A percentile compares a stretch with the other conserved stretches of the same genome.
These are phyloP conservation scores for Rutstroemia sp. DNA, from an alignment of 2,329 filamentous ascomycete species.

Conservation along the genomic window DNA sequence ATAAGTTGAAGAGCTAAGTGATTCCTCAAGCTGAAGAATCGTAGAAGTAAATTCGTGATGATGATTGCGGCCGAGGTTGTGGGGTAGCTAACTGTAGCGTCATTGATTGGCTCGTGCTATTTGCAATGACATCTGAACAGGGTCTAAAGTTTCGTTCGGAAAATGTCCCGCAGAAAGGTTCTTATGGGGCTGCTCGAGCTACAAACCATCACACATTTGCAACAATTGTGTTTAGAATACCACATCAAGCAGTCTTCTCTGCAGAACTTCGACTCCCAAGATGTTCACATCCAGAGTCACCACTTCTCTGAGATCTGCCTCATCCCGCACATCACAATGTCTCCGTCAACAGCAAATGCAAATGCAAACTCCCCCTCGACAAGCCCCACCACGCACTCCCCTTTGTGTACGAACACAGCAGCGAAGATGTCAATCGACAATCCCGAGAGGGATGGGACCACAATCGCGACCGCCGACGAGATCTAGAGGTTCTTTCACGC, in stretches of 20 bases:
- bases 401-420: slow-evolving; percentile 13
- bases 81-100: not conserved
- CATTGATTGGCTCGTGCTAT: slow-evolving; percentile 1
- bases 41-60: not conserved
- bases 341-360: slow-evolving; percentile 21
- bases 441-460: not conserved
- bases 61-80: slow-evolving; percentile 3
- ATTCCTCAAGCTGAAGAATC: not conserved
- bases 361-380: slow-evolving; percentile 11
- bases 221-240: not conserved
- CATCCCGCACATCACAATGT: slow-evolving; percentile 21
- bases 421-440: slow-evolving; percentile 22
- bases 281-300: slow-evolving; percentile 25
- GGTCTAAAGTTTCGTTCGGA: not conserved
- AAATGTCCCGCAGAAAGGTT: not conserved
- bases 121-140: not conserved
- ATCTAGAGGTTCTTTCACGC: not conserved
- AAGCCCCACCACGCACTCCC: slow-evolving; percentile 1
- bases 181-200: not conserved
- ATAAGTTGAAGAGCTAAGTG: not conserved
- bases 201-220: not conserved
- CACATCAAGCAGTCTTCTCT: not conserved
- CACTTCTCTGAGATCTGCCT: slow-evolving; percentile 15
- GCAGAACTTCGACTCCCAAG: not conserved
- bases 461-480: not conserved